Evolutionary conservation across 2,329 filamentous ascomycete species (phyloP).

Genomic region (Penicillium sp.): DNA sequence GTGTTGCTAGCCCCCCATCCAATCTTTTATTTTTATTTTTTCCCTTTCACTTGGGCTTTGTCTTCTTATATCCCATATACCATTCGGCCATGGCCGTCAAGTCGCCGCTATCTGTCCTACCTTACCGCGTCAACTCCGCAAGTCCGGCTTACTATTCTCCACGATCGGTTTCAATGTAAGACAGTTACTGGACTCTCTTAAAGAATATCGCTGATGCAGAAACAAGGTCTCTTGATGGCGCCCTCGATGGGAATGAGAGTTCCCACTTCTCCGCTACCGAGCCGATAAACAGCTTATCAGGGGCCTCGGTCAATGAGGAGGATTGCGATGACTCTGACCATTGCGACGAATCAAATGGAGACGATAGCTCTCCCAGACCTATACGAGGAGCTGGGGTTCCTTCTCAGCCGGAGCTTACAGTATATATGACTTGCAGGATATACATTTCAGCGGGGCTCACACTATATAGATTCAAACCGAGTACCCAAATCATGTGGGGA

Average conservation of each 20-base stretch:
- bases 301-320: neutral
- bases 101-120: slow-evolving; percentile 25
- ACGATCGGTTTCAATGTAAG: slow-evolving; percentile 21
- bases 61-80: neutral
- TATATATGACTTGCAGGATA: slow-evolving; percentile 12
- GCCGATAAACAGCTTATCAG: slow-evolving; percentile 3
- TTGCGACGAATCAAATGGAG: neutral
- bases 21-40: slow-evolving; percentile 7
- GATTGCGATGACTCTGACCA: neutral
- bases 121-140: slow-evolving; percentile 16
- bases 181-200: neutral
- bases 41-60: neutral
- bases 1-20: slow-evolving; percentile 1
- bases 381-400: slow-evolving; percentile 1
- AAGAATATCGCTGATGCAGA: slow-evolving; percentile 4
- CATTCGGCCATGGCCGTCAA: slow-evolving; percentile 26
- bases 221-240: slow-evolving; percentile 17
- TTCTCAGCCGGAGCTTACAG: slow-evolving; percentile 22
- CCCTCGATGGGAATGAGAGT: slow-evolving; percentile 4
- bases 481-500: slow-evolving; percentile 13
- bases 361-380: neutral
- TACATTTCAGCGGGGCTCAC: neutral
- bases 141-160: slow-evolving; percentile 10
- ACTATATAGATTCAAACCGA: slow-evolving; percentile 30
- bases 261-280: slow-evolving; percentile 4